Evolutionary conservation across 192 early-diverging fungal genomes (phyloP).

Genomic region (Umbelopsis ramanniana): DNA sequence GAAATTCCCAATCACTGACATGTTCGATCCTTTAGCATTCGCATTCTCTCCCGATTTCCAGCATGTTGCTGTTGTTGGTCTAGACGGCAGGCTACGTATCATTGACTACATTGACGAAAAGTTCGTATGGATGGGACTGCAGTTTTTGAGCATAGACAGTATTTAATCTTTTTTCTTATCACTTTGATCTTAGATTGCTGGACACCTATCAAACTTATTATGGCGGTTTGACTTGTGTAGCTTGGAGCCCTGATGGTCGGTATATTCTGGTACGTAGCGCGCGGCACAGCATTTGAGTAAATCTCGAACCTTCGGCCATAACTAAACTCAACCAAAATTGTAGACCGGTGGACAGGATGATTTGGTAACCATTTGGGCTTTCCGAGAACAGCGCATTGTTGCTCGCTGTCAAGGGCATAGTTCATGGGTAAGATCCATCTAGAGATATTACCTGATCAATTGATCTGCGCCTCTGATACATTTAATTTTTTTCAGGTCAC

Average conservation of each 20-base stretch:
- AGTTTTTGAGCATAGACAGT: neutral
- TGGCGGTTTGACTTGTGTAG: slow-evolving; percentile 84
- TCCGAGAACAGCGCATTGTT: slow-evolving; percentile 77
- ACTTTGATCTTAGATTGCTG: slow-evolving; percentile 50
- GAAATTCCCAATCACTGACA: neutral
- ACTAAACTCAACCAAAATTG: neutral
- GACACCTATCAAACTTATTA: slow-evolving; percentile 88
- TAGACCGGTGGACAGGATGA: slow-evolving; percentile 94
- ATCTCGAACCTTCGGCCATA: no score
- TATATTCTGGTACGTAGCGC: slow-evolving; percentile 62
- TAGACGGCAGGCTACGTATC: slow-evolving; percentile 83
- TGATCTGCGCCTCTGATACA: neutral
- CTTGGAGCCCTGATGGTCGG: slow-evolving; percentile 91
- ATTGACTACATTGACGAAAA: slow-evolving; percentile 76
- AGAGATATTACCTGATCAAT: neutral
- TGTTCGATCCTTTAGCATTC: slow-evolving; percentile 50
- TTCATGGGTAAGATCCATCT: slow-evolving; percentile 71
- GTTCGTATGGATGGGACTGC: slow-evolving; percentile 30
- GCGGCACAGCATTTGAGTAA: no score
- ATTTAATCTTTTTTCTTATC: neutral
- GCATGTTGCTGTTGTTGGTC: slow-evolving; percentile 80
- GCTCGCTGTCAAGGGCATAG: slow-evolving; percentile 91
- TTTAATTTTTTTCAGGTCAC: slow-evolving; percentile 44
- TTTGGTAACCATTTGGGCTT: slow-evolving; percentile 87
- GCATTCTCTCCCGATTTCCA: slow-evolving; percentile 89